Percentiles rank a stretch among this genome's conserved stretches.
Conservation (phyloP, 2,329 filamentous ascomycete genomes). For the Fusarium temperatum region DNA sequence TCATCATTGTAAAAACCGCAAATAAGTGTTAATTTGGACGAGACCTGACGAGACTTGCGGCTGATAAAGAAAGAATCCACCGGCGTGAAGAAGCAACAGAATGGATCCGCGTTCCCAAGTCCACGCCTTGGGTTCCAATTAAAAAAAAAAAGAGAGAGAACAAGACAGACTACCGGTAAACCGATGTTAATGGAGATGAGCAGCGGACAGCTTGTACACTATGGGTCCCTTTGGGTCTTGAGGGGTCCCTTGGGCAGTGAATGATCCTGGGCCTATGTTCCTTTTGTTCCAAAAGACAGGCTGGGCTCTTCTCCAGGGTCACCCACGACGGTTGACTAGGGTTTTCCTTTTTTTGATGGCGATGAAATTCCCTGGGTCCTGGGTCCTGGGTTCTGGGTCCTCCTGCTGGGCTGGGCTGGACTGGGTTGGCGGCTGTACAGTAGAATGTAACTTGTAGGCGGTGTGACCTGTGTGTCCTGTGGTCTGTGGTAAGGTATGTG, state of each 20-base stretch:
- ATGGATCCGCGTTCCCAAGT: conserved; percentile 12
- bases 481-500: conserved; percentile 36
- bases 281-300: conserved; percentile 37
- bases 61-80: conserved; percentile 46
- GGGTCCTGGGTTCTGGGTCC: conserved; percentile 38
- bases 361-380: conserved; percentile 41
- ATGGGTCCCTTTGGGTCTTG: conserved; percentile 42
- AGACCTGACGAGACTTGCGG: conserved; percentile 42
- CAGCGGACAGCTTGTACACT: conserved; percentile 40
- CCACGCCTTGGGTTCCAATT: conserved; percentile 40
- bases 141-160: conserved; percentile 38
- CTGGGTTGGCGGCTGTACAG: not conserved
- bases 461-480: conserved; percentile 37
- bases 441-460: conserved; percentile 35
- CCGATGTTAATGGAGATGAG: conserved; percentile 25
- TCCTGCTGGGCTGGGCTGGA: conserved; percentile 30
- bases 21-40: conserved; percentile 37
- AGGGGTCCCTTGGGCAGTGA: conserved; percentile 38
- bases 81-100: conserved; percentile 36
- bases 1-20: conserved; percentile 46
- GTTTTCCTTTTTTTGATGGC: conserved; percentile 41
- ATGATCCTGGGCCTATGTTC: conserved; percentile 37
- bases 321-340: conserved; percentile 43
- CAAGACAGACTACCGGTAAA: conserved; percentile 29
- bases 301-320: conserved; percentile 37